phyloP scores from a whole-genome alignment of 495 filamentous ascomycete genomes.

The Chlorociboria aeruginascens region DNA sequence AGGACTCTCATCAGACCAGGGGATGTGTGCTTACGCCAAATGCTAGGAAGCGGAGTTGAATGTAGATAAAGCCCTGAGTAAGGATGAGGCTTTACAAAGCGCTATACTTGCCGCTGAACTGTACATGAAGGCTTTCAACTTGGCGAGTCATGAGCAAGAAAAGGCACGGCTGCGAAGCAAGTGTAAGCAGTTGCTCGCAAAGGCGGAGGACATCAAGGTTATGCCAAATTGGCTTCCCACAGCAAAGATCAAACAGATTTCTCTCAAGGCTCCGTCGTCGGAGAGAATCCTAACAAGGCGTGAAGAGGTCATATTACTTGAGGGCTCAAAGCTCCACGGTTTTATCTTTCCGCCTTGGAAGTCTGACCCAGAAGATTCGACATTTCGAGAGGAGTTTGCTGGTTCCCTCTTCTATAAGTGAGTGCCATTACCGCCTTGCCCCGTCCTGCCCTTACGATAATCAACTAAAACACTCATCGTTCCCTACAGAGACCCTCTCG shows the following conservation, averaged over 20 bases:
- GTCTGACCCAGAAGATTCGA: conserved; percentile 33
- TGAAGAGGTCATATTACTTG: conserved; percentile 70
- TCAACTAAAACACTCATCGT: neutral
- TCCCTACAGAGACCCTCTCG: conserved; percentile 47
- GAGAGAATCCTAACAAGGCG: conserved; percentile 51
- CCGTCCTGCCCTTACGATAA: neutral
- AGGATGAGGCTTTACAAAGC: conserved; percentile 56
- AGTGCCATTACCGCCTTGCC: conserved; percentile 2
- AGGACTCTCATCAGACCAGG: neutral
- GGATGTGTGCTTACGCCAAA: conserved; percentile 8
- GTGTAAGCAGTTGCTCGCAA: conserved; percentile 50
- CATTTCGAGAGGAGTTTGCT: conserved; percentile 11
- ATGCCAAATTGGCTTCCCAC: conserved; percentile 14
- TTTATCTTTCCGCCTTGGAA: conserved; percentile 77
- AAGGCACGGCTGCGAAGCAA: conserved; percentile 47
- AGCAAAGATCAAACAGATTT: conserved; percentile 8
- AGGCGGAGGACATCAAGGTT: conserved; percentile 64
- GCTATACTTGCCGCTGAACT: conserved; percentile 65
- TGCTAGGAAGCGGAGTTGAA: conserved; percentile 49
- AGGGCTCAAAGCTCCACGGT: conserved; percentile 67
- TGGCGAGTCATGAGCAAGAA: conserved; percentile 39
- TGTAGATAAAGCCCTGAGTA: conserved; percentile 40
- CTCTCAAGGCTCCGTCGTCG: conserved; percentile 36
- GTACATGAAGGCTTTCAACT: conserved; percentile 59
- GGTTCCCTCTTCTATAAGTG: conserved; percentile 19